Conservation (phyloP, 768 basidiomycete species). For the Lactifluus hygrophoroides region DNA sequence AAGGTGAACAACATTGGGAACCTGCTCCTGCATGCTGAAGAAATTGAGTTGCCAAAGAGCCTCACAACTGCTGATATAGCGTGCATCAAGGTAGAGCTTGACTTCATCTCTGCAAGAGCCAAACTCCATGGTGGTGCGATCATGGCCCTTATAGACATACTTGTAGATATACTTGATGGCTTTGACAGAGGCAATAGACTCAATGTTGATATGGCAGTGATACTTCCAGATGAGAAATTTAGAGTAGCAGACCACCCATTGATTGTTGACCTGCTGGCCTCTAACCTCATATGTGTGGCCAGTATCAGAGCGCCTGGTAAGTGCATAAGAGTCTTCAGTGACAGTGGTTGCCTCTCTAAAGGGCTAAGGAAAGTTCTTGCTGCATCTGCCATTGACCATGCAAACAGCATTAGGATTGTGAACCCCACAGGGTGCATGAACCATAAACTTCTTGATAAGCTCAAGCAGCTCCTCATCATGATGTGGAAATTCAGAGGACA, state of each 20-base stretch:
- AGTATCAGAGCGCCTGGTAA: conserved; percentile 32
- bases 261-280: conserved; percentile 28
- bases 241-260: background rate
- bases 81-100: conserved; percentile 11
- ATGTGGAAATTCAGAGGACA: conserved; percentile 34
- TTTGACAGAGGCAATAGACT: too few species aligned
- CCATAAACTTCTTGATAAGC: conserved; percentile 35
- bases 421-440: conserved; percentile 42
- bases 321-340: conserved; percentile 35
- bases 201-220: conserved; percentile 20
- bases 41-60: conserved; percentile 28
- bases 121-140: conserved; percentile 22
- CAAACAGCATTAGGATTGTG: conserved; percentile 30
- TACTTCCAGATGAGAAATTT: too few species aligned
- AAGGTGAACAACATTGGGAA: conserved; percentile 33
- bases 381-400: conserved; percentile 35
- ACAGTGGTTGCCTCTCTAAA: conserved; percentile 31
- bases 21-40: conserved; percentile 8
- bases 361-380: conserved; percentile 37
- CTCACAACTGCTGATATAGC: conserved; percentile 33
- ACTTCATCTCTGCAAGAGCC: background rate
- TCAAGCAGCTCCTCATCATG: conserved; percentile 32
- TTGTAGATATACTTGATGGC: too few species aligned
- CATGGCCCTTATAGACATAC: conserved; percentile 24
- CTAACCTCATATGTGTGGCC: conserved; percentile 25